Evolutionary conservation across 1,284 basidiomycete genomes (phyloP).

Genomic region (Ceratobasidium sp.): DNA sequence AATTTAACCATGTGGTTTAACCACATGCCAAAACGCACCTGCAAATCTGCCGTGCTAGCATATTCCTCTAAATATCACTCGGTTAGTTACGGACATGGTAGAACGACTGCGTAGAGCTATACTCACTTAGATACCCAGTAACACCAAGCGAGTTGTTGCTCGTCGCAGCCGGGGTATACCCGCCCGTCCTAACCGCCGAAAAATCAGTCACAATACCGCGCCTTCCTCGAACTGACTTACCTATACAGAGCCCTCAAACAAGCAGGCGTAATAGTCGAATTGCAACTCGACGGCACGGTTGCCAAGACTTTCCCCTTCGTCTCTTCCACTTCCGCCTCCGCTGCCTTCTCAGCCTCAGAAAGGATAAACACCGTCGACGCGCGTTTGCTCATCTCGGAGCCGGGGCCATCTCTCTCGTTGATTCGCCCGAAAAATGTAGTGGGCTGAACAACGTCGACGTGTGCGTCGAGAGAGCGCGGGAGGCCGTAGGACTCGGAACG

Average conservation of each 20-base stretch:
- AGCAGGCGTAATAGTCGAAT: constrained; percentile 66
- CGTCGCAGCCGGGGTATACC: constrained; percentile 65
- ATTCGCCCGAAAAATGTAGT: constrained; percentile 28
- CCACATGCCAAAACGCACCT: no score
- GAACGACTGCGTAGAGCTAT: neutral
- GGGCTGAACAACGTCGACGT: constrained; percentile 31
- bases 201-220: no score
- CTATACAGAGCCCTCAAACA: constrained; percentile 74
- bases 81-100: neutral
- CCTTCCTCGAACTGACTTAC: neutral
- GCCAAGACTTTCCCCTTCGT: no score
- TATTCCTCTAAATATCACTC: constrained; percentile 34
- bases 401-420: constrained; percentile 57
- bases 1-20: neutral
- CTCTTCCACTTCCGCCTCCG: no score
- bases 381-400: constrained; percentile 49
- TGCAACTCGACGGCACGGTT: constrained; percentile 64
- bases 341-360: no score
- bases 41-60: constrained; percentile 32
- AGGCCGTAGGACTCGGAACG: constrained; percentile 66
- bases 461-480: constrained; percentile 6
- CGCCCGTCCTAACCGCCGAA: constrained; percentile 59
- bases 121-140: constrained; percentile 69
- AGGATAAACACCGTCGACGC: constrained; percentile 52
- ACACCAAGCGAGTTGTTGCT: constrained; percentile 68